Percentiles rank a stretch among this genome's conserved stretches.
Evolutionary conservation across 345 rosid genomes (phyloP).

Genomic region (Euphorbia lathyris): DNA sequence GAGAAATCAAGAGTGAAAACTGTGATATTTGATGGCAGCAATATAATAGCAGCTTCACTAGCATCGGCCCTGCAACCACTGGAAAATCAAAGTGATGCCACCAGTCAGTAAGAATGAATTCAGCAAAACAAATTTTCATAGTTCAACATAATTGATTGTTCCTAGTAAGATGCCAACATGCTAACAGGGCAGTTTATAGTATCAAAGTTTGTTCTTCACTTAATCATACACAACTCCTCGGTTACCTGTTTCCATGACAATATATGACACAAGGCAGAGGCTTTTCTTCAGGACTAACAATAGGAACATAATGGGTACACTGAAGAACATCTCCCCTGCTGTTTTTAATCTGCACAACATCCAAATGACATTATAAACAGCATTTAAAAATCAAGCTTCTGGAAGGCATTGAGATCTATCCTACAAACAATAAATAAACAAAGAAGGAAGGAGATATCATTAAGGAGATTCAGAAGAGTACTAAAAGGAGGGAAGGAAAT

Average conservation of each 20-base stretch:
- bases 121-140: not conserved
- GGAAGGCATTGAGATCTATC: not conserved
- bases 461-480: not conserved
- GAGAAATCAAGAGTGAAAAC: constrained; percentile 93
- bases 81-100: constrained; percentile 34
- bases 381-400: not conserved
- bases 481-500: not conserved
- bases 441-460: not conserved
- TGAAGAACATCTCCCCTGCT: constrained; percentile 73
- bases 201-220: not conserved
- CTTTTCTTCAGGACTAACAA: constrained; percentile 50
- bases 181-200: not conserved
- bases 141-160: not conserved
- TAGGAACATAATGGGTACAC: constrained; percentile 80
- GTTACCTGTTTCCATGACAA: constrained; percentile 93
- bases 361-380: constrained; percentile 12
- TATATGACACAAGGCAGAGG: constrained; percentile 95
- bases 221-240: not conserved
- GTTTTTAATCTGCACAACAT: constrained; percentile 71
- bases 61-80: constrained; percentile 97
- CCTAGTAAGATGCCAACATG: not conserved
- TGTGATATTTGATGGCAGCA: constrained; percentile 83
- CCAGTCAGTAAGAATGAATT: constrained; percentile 18
- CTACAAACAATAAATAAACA: not conserved
- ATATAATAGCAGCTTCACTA: constrained; percentile 85